Evolutionary conservation across 805 yeast species (phyloP).

Genomic region (Cephaloascus fragrans): DNA sequence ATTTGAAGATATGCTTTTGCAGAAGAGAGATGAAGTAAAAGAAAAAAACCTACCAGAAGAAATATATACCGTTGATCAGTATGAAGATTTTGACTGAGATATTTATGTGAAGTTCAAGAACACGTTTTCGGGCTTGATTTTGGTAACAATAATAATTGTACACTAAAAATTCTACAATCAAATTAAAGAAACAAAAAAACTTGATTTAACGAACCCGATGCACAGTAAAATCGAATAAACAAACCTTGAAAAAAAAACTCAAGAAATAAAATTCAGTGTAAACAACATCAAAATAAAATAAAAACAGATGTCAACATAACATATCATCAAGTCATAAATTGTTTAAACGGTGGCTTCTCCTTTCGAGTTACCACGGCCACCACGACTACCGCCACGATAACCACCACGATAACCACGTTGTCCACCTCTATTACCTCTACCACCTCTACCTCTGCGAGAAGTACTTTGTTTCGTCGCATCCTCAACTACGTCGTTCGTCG

Average conservation of each 20-base stretch:
- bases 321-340: background rate
- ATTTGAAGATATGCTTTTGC: slow-evolving; percentile 60
- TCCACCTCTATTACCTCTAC: slow-evolving; percentile 7
- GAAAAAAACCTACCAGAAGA: slow-evolving; percentile 14
- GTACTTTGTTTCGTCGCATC: too few species aligned
- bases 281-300: too few species aligned
- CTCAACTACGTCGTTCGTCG: too few species aligned
- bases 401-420: too few species aligned
- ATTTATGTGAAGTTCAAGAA: too few species aligned
- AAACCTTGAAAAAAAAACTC: too few species aligned
- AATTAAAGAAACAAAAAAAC: background rate
- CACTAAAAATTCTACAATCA: too few species aligned
- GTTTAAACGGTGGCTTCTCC: background rate
- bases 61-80: background rate
- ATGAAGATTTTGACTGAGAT: background rate
- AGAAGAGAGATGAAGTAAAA: slow-evolving; percentile 19
- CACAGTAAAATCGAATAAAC: background rate
- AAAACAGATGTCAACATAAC: slow-evolving; percentile 1
- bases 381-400: slow-evolving; percentile 5
- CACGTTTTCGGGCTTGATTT: too few species aligned
- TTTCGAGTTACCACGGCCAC: background rate
- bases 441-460: background rate
- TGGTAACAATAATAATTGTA: too few species aligned
- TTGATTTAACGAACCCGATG: background rate
- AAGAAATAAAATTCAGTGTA: too few species aligned